A percentile compares a stretch with the other conserved stretches of the same genome.
phyloP scores from a whole-genome alignment of 495 filamentous ascomycete species.

The Aspergillus bertholletiae region DNA sequence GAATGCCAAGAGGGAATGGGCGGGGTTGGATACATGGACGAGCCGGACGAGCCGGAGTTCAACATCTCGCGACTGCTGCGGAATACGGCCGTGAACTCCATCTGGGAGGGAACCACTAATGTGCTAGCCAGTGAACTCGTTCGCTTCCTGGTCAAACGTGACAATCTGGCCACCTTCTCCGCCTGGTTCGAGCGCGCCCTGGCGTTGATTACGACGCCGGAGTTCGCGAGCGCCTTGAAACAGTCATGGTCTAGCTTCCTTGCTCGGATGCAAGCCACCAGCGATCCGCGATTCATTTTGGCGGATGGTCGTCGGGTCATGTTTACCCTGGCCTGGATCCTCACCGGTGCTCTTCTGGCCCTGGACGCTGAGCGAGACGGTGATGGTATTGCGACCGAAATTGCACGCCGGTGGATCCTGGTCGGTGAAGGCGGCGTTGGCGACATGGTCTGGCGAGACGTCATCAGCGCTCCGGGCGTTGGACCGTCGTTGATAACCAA shows the following conservation, averaged over 20 bases:
- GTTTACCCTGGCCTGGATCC: conserved; percentile 34
- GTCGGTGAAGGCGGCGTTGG: conserved; percentile 26
- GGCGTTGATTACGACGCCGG: conserved; percentile 10
- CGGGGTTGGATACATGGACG: conserved; percentile 71
- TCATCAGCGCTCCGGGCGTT: conserved; percentile 3
- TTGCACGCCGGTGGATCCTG: conserved; percentile 33
- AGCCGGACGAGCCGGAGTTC: conserved; percentile 44
- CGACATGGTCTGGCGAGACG: conserved; percentile 28
- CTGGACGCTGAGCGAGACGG: conserved; percentile 30
- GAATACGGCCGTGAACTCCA: conserved; percentile 61
- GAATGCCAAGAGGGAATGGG: conserved; percentile 69
- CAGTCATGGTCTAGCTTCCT: conserved; percentile 16
- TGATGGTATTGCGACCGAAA: conserved; percentile 24
- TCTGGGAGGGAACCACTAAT: conserved; percentile 78
- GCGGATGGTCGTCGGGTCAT: conserved; percentile 34
- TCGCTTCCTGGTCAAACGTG: conserved; percentile 47
- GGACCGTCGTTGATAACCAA: conserved; percentile 3
- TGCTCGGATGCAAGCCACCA: conserved; percentile 6
- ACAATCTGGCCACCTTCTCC: conserved; percentile 35
- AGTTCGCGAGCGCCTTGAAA: conserved; percentile 11
- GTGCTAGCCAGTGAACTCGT: conserved; percentile 62
- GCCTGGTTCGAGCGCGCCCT: conserved; percentile 41
- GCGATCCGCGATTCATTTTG: conserved; percentile 9
- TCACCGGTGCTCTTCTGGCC: conserved; percentile 25
- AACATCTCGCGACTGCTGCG: conserved; percentile 64